Evolutionary conservation across 345 rosid species (phyloP), one percentile per base, ranked within the genome.

Genomic region (Euphorbia tirucalli): DNA sequence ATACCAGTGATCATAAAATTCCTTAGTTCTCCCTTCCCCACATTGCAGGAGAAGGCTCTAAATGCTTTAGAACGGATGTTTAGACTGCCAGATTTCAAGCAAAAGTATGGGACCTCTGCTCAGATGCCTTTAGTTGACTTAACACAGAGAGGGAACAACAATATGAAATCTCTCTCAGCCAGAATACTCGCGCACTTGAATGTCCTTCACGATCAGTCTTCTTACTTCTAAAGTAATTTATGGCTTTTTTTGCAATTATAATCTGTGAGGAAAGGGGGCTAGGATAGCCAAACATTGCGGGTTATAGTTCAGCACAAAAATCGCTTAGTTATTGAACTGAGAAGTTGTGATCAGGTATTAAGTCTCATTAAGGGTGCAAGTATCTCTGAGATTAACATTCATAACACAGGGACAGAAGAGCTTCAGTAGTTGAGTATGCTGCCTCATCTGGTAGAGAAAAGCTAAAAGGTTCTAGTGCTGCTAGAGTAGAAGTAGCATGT

Each of bases 131-230:
- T 89, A 44, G 88, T 89, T 48, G 91, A 89, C 73, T 75, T 89
- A 68, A 87, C 93, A 5, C 91, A 83, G 73, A 78, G 88, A n/a
- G 93, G 89, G 31, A 87, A 65, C 74, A 75, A 76, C 57, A 82
- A 73, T n/a, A 76, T 82, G 85, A 89, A 78, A 79, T 87, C 91
- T 37, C 82, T 87, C 68, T 75, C 93, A 0, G 93, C 93, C 63
- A 80, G 84, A 68, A 80, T 84, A 66, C 89, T 89, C 55, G 91
- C 91, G 77, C 91, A 85, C 68, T 74, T 89, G 85, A 76, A 84
- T 68, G 86, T 87, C 52, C 91, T 89, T 68, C 91, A 82, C 44
- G 83, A 85, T 19, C 89, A 87, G 58, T 89, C 93, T 56, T 87
- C 93, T 27, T 89, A 66, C 81, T 89, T 89, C 76, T 89, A 73